Conservation (phyloP, 2,329 filamentous ascomycete genomes). For the Cordyceps fumosorosea region DNA sequence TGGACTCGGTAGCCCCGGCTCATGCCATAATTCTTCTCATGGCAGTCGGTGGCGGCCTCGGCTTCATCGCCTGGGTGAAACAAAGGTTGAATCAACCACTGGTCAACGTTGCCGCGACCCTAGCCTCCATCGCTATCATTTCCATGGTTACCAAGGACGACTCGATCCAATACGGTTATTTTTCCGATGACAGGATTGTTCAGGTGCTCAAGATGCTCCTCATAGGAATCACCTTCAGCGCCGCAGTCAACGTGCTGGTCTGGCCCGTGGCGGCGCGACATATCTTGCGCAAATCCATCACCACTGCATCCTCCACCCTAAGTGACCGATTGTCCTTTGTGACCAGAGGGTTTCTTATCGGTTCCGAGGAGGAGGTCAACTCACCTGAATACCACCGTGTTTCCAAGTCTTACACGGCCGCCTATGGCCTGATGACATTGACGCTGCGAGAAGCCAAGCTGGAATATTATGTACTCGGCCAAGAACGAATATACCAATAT, state of each 20-base stretch:
- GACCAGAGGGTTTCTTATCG: conserved; percentile 75
- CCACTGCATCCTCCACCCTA: conserved; percentile 65
- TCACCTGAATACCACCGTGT: conserved; percentile 58
- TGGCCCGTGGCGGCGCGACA: conserved; percentile 72
- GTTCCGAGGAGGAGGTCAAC: conserved; percentile 70
- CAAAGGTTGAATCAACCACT: conserved; percentile 70
- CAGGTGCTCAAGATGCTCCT: conserved; percentile 79
- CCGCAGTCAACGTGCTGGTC: conserved; percentile 68
- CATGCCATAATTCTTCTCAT: conserved; percentile 74
- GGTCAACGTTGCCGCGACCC: conserved; percentile 77
- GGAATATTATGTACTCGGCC: conserved; percentile 78
- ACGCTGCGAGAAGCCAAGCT: conserved; percentile 80
- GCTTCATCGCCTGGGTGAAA: conserved; percentile 84
- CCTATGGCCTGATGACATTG: conserved; percentile 65
- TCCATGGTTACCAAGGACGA: conserved; percentile 88
- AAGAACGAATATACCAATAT: conserved; percentile 69
- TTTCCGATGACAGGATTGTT: conserved; percentile 73
- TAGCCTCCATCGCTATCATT: conserved; percentile 83
- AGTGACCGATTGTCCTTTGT: conserved; percentile 76
- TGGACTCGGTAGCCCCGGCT: conserved; percentile 62
- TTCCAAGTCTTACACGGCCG: conserved; percentile 56
- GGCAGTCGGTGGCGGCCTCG: conserved; percentile 80
- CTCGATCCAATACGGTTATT: conserved; percentile 72
- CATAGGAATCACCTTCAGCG: conserved; percentile 67
- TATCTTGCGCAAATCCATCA: conserved; percentile 65